A percentile compares a stretch with the other conserved stretches of the same genome.
Evolutionary conservation across 1,139 yeast genomes (phyloP).

Genomic region (Yamadazyma friedrichii): DNA sequence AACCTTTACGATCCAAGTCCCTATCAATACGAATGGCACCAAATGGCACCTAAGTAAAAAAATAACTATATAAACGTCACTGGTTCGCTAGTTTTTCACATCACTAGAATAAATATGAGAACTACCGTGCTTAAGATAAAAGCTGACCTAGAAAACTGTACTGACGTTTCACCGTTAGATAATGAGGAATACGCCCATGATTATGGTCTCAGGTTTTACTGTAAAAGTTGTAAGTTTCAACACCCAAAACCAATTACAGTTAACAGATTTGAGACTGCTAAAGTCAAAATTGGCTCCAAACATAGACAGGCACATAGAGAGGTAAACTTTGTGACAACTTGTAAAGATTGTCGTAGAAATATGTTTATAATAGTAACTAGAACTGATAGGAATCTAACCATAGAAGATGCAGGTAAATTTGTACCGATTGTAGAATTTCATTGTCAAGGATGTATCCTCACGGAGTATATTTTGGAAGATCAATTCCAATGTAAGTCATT

Average conservation of each 20-base stretch:
- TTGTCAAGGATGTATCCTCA: slow-evolving; percentile 73
- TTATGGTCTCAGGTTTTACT: slow-evolving; percentile 65
- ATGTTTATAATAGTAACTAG: slow-evolving; percentile 11
- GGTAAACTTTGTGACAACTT: slow-evolving; percentile 74
- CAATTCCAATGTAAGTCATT: slow-evolving; percentile 54
- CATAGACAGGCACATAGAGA: slow-evolving; percentile 49
- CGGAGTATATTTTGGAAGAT: slow-evolving; percentile 65
- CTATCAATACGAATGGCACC: background rate
- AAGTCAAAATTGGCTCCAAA: slow-evolving; percentile 45
- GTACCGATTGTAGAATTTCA: slow-evolving; percentile 60
- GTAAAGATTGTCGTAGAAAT: slow-evolving; percentile 52
- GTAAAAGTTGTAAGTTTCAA: slow-evolving; percentile 75
- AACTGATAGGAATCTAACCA: slow-evolving; percentile 22
- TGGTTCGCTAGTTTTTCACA: too few species aligned
- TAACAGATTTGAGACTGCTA: slow-evolving; percentile 59
- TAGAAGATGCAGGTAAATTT: slow-evolving; percentile 22
- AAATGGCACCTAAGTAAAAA: too few species aligned
- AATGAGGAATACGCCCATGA: slow-evolving; percentile 61
- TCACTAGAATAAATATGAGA: too few species aligned
- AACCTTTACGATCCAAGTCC: background rate
- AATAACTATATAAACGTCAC: too few species aligned
- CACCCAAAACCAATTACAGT: slow-evolving; percentile 70
- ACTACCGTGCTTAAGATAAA: slow-evolving; percentile 36
- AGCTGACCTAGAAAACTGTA: slow-evolving; percentile 65
- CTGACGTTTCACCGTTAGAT: slow-evolving; percentile 61